A percentile compares a stretch with the other conserved stretches of the same genome.
Evolutionary conservation across 2,329 filamentous ascomycete genomes (phyloP).

Genomic region (Tolypocladium endophyticum): DNA sequence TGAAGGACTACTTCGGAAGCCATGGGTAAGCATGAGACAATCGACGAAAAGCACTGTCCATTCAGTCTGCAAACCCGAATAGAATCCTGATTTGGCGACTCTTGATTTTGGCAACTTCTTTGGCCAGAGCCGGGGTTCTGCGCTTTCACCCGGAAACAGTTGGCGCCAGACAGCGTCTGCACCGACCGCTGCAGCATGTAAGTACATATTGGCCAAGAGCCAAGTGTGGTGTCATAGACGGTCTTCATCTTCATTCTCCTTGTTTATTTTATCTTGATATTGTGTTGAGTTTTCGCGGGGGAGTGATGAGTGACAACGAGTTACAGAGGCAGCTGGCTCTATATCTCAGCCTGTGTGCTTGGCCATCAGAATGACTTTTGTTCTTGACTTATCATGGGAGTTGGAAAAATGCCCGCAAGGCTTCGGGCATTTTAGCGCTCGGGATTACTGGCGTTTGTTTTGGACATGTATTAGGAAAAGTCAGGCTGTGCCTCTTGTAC

Average conservation of each 20-base stretch:
- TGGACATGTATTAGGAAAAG: not conserved
- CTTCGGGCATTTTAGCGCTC: not conserved
- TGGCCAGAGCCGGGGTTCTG: not conserved
- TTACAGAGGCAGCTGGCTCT: not conserved
- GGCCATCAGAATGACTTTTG: not conserved
- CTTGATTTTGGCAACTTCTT: not conserved
- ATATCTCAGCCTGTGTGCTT: not conserved
- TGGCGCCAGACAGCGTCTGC: not conserved
- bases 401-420: not conserved
- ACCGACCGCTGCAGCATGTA: not conserved
- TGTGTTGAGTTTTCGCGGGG: not conserved
- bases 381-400: not conserved
- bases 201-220: not conserved
- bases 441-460: not conserved
- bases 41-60: not conserved
- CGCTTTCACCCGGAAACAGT: too few relatives aligned
- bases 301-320: not conserved
- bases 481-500: not conserved
- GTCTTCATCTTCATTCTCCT: not conserved
- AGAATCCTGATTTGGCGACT: not conserved
- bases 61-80: not conserved
- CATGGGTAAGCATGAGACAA: constrained; percentile 1
- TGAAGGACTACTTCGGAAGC: constrained; percentile 32
- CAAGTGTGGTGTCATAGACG: not conserved
- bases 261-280: not conserved